A percentile compares a stretch with the other conserved stretches of the same genome.
These are phyloP conservation scores for Piper longum DNA, from an alignment of 164 flowering plant species.

Conservation along the genomic window DNA sequence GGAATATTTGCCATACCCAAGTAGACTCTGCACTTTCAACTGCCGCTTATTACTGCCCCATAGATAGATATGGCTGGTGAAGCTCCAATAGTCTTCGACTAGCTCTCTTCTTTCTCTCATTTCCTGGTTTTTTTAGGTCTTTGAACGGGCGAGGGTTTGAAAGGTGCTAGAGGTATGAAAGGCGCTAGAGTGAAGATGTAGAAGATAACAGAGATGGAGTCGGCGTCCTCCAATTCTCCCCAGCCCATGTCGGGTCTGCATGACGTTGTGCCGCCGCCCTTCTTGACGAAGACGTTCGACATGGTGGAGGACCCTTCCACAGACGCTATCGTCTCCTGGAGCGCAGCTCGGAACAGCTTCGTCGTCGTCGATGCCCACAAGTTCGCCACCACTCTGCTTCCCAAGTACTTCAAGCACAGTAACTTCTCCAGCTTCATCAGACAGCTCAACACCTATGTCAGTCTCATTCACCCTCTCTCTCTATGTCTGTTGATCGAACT, in stretches of 20 bases:
- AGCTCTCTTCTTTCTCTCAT: no score
- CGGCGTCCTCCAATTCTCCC: conserved; percentile 6
- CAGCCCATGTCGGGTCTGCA: conserved; percentile 39
- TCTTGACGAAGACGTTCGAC: conserved; percentile 50
- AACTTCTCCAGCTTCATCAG: conserved; percentile 72
- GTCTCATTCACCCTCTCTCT: background rate
- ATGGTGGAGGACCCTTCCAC: conserved; percentile 63
- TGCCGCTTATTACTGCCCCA: no score
- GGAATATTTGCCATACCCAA: no score
- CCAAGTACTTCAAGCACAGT: conserved; percentile 60
- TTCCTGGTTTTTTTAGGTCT: no score
- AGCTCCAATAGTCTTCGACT: no score
- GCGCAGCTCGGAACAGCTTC: conserved; percentile 28
- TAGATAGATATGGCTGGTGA: no score
- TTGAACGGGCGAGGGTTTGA: no score
- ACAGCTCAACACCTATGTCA: conserved; percentile 76
- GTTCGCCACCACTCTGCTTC: conserved; percentile 37
- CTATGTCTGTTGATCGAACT: no score
- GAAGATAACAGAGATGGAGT: background rate
- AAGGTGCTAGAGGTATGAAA: no score
- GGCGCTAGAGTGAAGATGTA: background rate
- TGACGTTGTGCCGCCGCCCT: conserved; percentile 51
- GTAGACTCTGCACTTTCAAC: no score
- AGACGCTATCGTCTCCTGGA: conserved; percentile 51
- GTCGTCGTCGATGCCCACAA: conserved; percentile 50